Evolutionary conservation across 2,329 filamentous ascomycete genomes (phyloP), one percentile per base, ranked within the genome.

Genomic region (Neopestalotiopsis sp.): DNA sequence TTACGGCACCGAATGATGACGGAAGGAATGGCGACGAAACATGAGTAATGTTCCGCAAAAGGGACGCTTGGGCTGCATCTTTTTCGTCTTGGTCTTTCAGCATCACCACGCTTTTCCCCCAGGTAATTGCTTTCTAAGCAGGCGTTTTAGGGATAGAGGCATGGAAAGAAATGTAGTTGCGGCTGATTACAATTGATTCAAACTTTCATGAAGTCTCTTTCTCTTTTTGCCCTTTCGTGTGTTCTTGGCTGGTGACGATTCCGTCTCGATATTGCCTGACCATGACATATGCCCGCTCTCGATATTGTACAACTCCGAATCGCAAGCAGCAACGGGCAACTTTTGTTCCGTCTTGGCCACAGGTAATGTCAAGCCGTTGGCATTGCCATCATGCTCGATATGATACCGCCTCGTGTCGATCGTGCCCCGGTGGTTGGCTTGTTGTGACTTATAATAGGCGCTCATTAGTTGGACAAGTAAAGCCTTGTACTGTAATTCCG

Each of bases 61-160:
- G 59, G 28, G 34, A 34, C 49, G 28, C 20, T 68, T 68, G 32
- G 63, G 65, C 30, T 32, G 67, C 67, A 57, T 62, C 49, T 42
- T 61, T 66, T 56, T 24, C 38, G 20, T 38, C 52, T 65, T 66
- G 24, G 59, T 65, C 59, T 49, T 61, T 62, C 52, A 68, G 62
- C 68, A 58, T 67, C 52, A 69, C 69, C 24, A 69, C 69, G 17
- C 67, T 65, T 69, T 67, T 72, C 71, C 58, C 24, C 70, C 60
- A 71, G 69, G 69, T 72, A 69, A 67, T 38, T 69, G 72, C 71
- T 74, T 73, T 72, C 71, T 61, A 72, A 77, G 74, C 75, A 76
- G 77, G 77, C 76, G 77, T 78, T 78, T 69, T 75, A 72, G 70
- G 75, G 75, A 73, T 78, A 78, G 76, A 77, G 74, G 76, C 71